Base-by-base conservation (phyloP, 805 yeast genomes). In the Hanseniaspora nectarophila region DNA sequence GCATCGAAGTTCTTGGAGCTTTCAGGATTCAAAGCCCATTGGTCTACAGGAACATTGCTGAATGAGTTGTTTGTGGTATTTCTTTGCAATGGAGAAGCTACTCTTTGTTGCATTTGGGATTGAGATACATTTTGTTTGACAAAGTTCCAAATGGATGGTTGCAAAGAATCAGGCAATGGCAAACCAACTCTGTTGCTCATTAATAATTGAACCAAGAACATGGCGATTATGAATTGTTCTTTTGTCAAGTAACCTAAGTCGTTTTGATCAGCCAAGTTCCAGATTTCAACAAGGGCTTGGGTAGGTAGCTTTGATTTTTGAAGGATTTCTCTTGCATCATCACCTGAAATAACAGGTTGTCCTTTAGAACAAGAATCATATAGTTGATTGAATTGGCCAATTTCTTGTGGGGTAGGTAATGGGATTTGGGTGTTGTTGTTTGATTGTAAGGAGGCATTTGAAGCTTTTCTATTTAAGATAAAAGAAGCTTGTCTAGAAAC, bases 241-340 rank as follows among this genome's bases (percentile, higher is more conserved):
- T 80, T 76, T 53, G 76, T 73, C 59, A 92, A 76, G 53, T 76
- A 72, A 5, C 98, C 98, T 1, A 76, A 67, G 58, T 80, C 80
- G 51, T 76, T 75, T 55, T 80, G 78, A 64, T 92, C 98, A 42
- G 85, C 92, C 54, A 90, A 71, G 51, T 76, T 76, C 98, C 98
- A 92, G 54, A 92, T 81, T 63, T 81, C 83, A 54, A 94, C 95
- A 56, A 92, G 71, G 1, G 80, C 74, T 24, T 76, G 76, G 33
- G 81, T 82, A 26, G 95, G 87, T 53, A 92, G 70, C 58, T 83
- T 81, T 1, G 98, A 95, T 70, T 90, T 92, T 62, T 86, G 66
- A 61, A 92, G 88, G 55, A 92, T 89, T 46, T 76, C 84, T 61
- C 85, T 79, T 0, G 98, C 97, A 53, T 75, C 77, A n/a, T 71